These are phyloP conservation scores for Globisporangium solare DNA, from an alignment of 352 stramenopile species.

Conservation along the genomic window DNA sequence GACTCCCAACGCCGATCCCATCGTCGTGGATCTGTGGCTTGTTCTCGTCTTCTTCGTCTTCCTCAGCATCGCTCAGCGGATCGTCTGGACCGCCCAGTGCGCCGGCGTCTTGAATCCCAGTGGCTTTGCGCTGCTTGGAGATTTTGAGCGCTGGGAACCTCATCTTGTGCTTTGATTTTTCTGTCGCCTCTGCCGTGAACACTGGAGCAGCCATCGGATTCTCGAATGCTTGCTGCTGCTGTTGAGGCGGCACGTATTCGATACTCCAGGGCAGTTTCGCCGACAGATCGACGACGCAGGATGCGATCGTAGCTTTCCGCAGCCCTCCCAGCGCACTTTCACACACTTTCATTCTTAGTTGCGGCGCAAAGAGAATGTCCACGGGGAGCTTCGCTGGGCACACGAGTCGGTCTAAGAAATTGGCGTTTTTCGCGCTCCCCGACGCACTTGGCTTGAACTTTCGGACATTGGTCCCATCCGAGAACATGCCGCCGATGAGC, in stretches of 20 bases:
- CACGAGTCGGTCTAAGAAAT: slow-evolving; percentile 61
- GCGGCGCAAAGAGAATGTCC: slow-evolving; percentile 54
- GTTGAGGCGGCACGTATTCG: slow-evolving; percentile 32
- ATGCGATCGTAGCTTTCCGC: slow-evolving; percentile 46
- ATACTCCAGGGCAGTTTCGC: slow-evolving; percentile 68
- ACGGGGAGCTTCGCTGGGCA: slow-evolving; percentile 47
- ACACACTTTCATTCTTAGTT: slow-evolving; percentile 58
- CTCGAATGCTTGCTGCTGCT: slow-evolving; percentile 34
- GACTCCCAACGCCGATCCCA: slow-evolving; percentile 56
- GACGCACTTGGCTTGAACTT: slow-evolving; percentile 36
- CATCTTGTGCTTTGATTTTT: not conserved
- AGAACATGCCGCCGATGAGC: slow-evolving; percentile 46
- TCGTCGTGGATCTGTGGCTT: slow-evolving; percentile 28
- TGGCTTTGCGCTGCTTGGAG: slow-evolving; percentile 3
- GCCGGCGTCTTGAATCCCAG: slow-evolving; percentile 5
- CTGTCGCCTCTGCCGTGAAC: not conserved
- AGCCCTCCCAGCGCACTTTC: slow-evolving; percentile 51
- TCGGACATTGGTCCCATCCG: slow-evolving; percentile 35
- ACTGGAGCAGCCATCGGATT: slow-evolving; percentile 23
- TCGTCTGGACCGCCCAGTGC: not conserved
- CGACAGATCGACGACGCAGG: slow-evolving; percentile 49
- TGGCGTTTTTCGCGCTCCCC: slow-evolving; percentile 58
- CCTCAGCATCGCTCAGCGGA: slow-evolving; percentile 1
- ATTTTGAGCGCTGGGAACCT: slow-evolving; percentile 5
- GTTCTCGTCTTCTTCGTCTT: slow-evolving; percentile 8